A percentile compares a stretch with the other conserved stretches of the same genome.
Evolutionary conservation across 371 early-diverging fungal genomes (phyloP).

Genomic region (Mucor sp.): DNA sequence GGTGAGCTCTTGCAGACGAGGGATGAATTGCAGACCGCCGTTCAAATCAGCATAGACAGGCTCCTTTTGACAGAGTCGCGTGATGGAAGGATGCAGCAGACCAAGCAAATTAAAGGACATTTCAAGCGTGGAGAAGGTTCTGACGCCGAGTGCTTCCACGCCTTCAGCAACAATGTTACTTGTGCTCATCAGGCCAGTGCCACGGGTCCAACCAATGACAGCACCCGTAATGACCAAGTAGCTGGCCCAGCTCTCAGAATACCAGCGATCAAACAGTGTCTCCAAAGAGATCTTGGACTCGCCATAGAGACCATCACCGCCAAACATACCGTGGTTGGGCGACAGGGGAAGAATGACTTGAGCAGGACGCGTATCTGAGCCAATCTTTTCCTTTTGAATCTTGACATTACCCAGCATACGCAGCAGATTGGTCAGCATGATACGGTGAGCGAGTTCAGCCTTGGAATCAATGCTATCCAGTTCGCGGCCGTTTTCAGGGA

Average conservation of each 20-base stretch:
- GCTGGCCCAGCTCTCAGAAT: constrained; percentile 88
- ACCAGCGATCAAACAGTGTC: constrained; percentile 91
- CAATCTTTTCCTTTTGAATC: constrained; percentile 77
- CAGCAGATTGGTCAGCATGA: constrained; percentile 89
- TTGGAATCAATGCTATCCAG: constrained; percentile 83
- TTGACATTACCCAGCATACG: constrained; percentile 84
- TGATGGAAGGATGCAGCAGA: constrained; percentile 86
- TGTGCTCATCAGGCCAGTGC: constrained; percentile 93
- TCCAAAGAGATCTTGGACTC: constrained; percentile 96
- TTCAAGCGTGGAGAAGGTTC: constrained; percentile 92
- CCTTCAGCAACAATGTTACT: constrained; percentile 94
- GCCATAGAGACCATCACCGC: constrained; percentile 91
- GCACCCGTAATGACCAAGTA: constrained; percentile 92
- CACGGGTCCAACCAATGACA: constrained; percentile 98
- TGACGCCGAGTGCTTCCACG: constrained; percentile 87
- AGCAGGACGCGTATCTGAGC: constrained; percentile 87
- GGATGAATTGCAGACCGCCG: constrained; percentile 88
- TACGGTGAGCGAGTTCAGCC: constrained; percentile 90
- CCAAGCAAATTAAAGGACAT: constrained; percentile 96
- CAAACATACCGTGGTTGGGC: constrained; percentile 96
- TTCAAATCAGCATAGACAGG: constrained; percentile 95
- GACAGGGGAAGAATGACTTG: constrained; percentile 92
- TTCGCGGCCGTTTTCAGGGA: constrained; percentile 89
- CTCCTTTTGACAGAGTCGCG: constrained; percentile 75
- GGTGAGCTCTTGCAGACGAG: constrained; percentile 78